These are phyloP conservation scores for Fusarium palustre DNA, from an alignment of 2,329 filamentous ascomycete species.

Conservation along the genomic window DNA sequence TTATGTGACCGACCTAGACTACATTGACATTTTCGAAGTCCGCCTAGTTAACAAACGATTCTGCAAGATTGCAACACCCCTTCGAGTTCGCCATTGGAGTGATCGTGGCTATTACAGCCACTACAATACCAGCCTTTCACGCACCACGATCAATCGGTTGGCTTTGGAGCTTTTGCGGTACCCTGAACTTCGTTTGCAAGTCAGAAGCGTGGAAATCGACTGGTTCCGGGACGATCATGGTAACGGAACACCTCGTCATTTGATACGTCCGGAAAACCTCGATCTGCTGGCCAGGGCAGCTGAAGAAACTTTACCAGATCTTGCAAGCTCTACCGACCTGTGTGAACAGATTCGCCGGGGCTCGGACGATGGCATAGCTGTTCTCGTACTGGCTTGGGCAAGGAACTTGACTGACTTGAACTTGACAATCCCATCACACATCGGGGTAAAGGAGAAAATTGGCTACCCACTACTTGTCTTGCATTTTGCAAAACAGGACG, in stretches of 20 bases:
- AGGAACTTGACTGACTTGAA: neutral
- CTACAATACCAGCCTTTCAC: rapidly evolving
- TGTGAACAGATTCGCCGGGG: neutral
- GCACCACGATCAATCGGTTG: neutral
- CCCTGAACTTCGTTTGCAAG: slow-evolving; percentile 4
- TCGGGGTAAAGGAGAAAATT: rapidly evolving
- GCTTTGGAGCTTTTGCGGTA: neutral
- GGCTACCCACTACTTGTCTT: neutral
- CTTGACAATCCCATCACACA: rapidly evolving
- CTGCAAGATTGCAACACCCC: neutral
- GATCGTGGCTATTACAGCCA: neutral
- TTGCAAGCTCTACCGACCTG: neutral
- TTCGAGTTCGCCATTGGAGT: neutral
- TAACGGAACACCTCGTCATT: rapidly evolving
- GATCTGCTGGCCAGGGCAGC: neutral
- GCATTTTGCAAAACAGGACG: neutral
- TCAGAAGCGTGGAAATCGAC: neutral
- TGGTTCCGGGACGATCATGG: rapidly evolving
- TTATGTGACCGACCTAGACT: neutral
- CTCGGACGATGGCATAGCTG: neutral
- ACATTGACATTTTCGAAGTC: neutral
- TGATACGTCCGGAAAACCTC: neutral
- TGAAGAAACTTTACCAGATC: neutral
- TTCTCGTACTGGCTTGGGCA: neutral
- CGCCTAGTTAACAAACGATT: neutral